Percentiles rank a stretch among this genome's conserved stretches.
These are phyloP conservation scores for Cryptococcus sp. DNA, from an alignment of 1,284 basidiomycete genomes.

Conservation along the genomic window DNA sequence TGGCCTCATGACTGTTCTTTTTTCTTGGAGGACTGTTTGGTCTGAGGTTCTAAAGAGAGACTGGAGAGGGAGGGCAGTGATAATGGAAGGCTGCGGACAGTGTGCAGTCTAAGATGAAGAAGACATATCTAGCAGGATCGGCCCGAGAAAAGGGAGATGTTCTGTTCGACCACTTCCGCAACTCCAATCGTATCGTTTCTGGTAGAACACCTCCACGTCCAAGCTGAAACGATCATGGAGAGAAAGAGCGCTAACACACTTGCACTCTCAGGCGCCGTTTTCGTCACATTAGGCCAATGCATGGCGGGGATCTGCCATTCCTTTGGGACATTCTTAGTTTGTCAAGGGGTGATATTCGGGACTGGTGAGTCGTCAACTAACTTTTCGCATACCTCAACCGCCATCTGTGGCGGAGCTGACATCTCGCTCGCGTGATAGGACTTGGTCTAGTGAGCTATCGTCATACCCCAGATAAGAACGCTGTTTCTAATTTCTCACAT, in stretches of 20 bases:
- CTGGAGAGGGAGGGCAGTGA: neutral
- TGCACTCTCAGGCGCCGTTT: slow-evolving; percentile 18
- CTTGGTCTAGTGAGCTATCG: slow-evolving; percentile 9
- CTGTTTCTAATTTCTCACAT: no score
- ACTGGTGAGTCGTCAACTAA: slow-evolving; percentile 21
- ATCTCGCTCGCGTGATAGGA: neutral
- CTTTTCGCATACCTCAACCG: neutral
- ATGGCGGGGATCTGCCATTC: slow-evolving; percentile 34
- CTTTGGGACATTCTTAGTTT: slow-evolving; percentile 38
- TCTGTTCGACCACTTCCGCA: neutral
- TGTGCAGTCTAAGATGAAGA: neutral
- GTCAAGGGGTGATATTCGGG: slow-evolving; percentile 46
- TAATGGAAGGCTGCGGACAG: neutral
- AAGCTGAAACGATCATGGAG: no score
- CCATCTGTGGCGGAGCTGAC: neutral
- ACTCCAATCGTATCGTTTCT: no score
- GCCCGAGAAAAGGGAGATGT: neutral
- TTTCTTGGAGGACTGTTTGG: neutral
- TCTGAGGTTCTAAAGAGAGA: no score
- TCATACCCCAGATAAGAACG: neutral
- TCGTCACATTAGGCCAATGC: slow-evolving; percentile 40
- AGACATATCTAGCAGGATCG: neutral
- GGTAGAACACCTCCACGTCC: no score
- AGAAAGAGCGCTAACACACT: neutral
- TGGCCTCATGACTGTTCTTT: neutral